Conservation (phyloP, 164 flowering plant species). For the Vitis cinerea region DNA sequence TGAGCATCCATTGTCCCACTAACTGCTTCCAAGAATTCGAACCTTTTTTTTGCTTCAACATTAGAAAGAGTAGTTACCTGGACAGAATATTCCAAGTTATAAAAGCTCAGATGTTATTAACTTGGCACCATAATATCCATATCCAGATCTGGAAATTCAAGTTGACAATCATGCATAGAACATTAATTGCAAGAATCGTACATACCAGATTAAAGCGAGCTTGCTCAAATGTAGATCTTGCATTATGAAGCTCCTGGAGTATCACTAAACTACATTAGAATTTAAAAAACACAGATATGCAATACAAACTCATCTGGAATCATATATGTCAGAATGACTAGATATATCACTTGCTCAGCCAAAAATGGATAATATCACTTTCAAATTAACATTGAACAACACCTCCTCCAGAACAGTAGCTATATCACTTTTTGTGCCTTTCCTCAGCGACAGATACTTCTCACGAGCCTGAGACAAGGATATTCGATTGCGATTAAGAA, state of each 20-base stretch:
- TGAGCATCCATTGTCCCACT: conserved; percentile 98
- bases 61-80: conserved; percentile 87
- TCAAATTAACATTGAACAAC: background rate
- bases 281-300: conserved; percentile 9
- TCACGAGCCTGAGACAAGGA: conserved; percentile 63
- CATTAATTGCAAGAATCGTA: background rate
- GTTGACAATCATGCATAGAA: background rate
- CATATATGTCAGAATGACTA: background rate
- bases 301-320: conserved; percentile 8
- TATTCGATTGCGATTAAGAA: no score
- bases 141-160: background rate
- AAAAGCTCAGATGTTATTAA: background rate
- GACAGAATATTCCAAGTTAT: background rate
- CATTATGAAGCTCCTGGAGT: conserved; percentile 85
- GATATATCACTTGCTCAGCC: background rate
- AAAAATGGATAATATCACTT: background rate
- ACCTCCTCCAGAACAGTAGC: conserved; percentile 65
- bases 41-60: conserved; percentile 93
- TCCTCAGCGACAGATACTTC: conserved; percentile 64
- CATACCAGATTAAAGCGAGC: conserved; percentile 92
- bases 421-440: conserved; percentile 67
- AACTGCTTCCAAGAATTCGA: conserved; percentile 96
- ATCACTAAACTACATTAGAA: conserved; percentile 34
- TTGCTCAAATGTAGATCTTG: conserved; percentile 90
- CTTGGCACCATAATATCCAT: background rate